A percentile compares a stretch with the other conserved stretches of the same genome.
phyloP scores from a whole-genome alignment of 2,329 filamentous ascomycete genomes.

The Penicillium sp. region DNA sequence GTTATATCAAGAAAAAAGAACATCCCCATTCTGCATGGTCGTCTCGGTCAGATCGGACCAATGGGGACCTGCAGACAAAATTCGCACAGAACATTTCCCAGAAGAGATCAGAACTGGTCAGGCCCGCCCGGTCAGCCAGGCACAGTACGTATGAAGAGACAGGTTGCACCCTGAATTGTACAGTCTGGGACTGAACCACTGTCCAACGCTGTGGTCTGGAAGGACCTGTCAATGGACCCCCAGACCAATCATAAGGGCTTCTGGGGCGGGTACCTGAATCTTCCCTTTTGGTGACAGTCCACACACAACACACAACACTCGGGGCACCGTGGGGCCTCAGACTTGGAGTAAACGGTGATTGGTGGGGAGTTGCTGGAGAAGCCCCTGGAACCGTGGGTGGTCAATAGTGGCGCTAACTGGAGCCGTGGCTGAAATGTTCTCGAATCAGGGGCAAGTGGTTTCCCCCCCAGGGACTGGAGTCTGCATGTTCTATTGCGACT shows the following conservation, averaged over 20 bases:
- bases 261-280: conserved; percentile 26
- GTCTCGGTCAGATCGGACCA: conserved; percentile 14
- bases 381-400: conserved; percentile 21
- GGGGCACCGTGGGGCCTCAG: conserved; percentile 4
- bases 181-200: conserved; percentile 10
- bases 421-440: conserved; percentile 14
- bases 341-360: conserved; percentile 16
- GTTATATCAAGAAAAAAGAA: not conserved
- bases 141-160: not conserved
- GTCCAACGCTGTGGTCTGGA: conserved; percentile 7
- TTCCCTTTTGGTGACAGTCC: conserved; percentile 8
- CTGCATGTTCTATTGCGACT: conserved; percentile 1
- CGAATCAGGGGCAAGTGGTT: conserved; percentile 20
- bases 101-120: not conserved
- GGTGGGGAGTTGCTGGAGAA: conserved; percentile 7
- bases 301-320: conserved; percentile 3
- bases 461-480: not conserved
- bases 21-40: not conserved
- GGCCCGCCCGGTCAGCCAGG: not conserved
- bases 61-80: conserved; percentile 2
- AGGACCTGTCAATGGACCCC: conserved; percentile 19
- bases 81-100: conserved; percentile 9
- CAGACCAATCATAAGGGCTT: conserved; percentile 16
- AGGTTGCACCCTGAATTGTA: conserved; percentile 5
- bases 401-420: conserved; percentile 15